Base-by-base conservation (phyloP, 768 basidiomycete genomes). In the Mycena pura region DNA sequence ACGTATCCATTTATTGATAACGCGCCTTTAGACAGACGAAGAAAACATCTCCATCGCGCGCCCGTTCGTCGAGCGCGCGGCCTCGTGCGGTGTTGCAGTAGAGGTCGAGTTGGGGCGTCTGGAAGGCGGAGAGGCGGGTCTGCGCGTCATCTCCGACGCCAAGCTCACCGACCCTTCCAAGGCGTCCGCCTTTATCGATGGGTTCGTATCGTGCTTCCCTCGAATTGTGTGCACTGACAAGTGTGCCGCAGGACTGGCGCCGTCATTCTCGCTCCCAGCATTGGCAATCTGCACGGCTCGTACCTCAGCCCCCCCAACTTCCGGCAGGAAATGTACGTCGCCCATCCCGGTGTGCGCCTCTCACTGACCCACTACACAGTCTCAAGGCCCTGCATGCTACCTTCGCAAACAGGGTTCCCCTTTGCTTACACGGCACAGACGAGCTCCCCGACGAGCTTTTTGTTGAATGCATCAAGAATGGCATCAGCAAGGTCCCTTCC, bases 41-140 rank as follows among this genome's bases (percentile, higher is more conserved):
- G 80, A 82, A 62, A 83, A 81, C 62, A 81, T 82, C 32, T 67
- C 70, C 8, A 69, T 81, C 22, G 79, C 80, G 5, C 74, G 76
- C 7, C 81, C 80, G 0, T 81, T 79, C 56, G 77, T 81, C 17
- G 78, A 80, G 47, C 78, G 81, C 10, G 80, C 79, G 6, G 67
- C 67, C 8, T 77, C 75, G 51, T 67, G 62, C 32, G 80, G 80
- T 1, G 70, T 83, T 31, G 75, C 77, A 2, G 78, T 83, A 0
- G 81, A 83, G 56, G 80, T 83, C 19, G 81, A 83, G 64, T 75
- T 82, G 19, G 82, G 81, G 8, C 76, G 80, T 15, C 73, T 82
- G 25, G 82, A 83, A 65, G 81, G 82, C 3, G 81, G 81, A 5
- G 80, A 82, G 60, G 81, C 80, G n/a, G 81, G 82, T 19, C 71